A percentile compares a stretch with the other conserved stretches of the same genome.
Evolutionary conservation across 345 rosid species (phyloP).

Genomic region (Carallia brachiata): DNA sequence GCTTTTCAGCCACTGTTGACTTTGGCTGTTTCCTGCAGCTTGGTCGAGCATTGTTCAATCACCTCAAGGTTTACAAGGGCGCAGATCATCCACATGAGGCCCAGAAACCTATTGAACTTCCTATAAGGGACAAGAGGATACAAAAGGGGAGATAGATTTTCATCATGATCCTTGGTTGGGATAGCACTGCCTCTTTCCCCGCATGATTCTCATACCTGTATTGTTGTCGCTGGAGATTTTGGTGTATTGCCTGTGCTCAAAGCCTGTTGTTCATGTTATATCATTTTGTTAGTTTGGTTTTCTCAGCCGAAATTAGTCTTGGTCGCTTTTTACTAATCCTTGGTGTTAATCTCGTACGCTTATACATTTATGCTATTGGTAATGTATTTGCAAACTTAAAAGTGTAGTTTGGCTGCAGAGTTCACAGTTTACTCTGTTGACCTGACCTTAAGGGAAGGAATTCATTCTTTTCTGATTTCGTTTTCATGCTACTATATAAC

Average conservation of each 20-base stretch:
- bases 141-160: conserved; percentile 42
- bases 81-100: conserved; percentile 92
- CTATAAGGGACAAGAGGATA: conserved; percentile 87
- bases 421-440: no score
- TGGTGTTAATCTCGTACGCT: conserved; percentile 6
- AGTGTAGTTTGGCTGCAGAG: neutral
- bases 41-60: conserved; percentile 88
- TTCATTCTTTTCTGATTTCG: neutral
- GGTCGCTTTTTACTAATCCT: conserved; percentile 6
- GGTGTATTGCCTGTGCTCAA: conserved; percentile 9
- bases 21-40: conserved; percentile 51
- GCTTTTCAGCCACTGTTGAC: neutral
- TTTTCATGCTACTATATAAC: no score
- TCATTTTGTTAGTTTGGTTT: conserved; percentile 19
- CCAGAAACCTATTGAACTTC: conserved; percentile 80
- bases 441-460: neutral
- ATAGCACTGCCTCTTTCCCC: conserved; percentile 14
- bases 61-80: conserved; percentile 93
- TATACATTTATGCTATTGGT: conserved; percentile 1
- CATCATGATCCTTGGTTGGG: neutral
- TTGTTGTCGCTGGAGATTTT: neutral
- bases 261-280: conserved; percentile 5
- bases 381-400: neutral
- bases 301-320: conserved; percentile 2
- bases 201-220: neutral